phyloP scores from a whole-genome alignment of 2,329 filamentous ascomycete species.

The Trichoderma harzianum region DNA sequence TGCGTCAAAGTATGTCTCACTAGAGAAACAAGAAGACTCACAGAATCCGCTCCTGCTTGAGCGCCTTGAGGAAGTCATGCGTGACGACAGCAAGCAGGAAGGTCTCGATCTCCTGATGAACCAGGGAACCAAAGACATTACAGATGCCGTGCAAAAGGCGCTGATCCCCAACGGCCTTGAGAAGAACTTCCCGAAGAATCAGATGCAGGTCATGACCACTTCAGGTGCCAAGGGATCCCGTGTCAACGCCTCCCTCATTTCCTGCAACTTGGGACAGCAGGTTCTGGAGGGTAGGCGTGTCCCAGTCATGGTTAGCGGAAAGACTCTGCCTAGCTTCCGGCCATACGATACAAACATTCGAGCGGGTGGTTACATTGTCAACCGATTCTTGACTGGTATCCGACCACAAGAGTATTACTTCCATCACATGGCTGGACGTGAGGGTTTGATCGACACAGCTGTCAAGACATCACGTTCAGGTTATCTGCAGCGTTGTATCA shows the following conservation, averaged over 20 bases:
- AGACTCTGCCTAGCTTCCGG: conserved; percentile 89
- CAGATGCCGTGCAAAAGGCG: conserved; percentile 70
- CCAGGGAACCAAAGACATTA: conserved; percentile 63
- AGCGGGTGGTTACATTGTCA: conserved; percentile 89
- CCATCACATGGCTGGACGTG: conserved; percentile 98
- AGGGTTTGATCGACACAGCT: conserved; percentile 97
- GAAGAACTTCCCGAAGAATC: conserved; percentile 92
- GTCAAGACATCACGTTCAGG: conserved; percentile 97
- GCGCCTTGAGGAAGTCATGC: conserved; percentile 82
- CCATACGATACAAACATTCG: conserved; percentile 86
- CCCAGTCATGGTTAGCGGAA: conserved; percentile 95
- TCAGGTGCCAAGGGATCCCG: conserved; percentile 90
- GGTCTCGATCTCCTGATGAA: conserved; percentile 89
- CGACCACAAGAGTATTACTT: conserved; percentile 98
- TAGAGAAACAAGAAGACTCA: conserved; percentile 62
- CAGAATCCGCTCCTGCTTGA: conserved; percentile 69
- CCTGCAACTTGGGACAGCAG: conserved; percentile 94
- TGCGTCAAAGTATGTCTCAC: conserved; percentile 82
- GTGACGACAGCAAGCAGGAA: conserved; percentile 87
- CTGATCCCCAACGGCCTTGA: conserved; percentile 80
- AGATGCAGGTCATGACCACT: conserved; percentile 98
- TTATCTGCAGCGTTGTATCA: conserved; percentile 92
- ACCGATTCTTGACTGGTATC: conserved; percentile 96
- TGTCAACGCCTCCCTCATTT: conserved; percentile 97
- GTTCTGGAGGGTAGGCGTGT: conserved; percentile 93